Percentiles rank a stretch among this genome's conserved stretches.
These are phyloP conservation scores for Colletotrichum acutatum DNA, from an alignment of 2,329 filamentous ascomycete species.

Conservation along the genomic window DNA sequence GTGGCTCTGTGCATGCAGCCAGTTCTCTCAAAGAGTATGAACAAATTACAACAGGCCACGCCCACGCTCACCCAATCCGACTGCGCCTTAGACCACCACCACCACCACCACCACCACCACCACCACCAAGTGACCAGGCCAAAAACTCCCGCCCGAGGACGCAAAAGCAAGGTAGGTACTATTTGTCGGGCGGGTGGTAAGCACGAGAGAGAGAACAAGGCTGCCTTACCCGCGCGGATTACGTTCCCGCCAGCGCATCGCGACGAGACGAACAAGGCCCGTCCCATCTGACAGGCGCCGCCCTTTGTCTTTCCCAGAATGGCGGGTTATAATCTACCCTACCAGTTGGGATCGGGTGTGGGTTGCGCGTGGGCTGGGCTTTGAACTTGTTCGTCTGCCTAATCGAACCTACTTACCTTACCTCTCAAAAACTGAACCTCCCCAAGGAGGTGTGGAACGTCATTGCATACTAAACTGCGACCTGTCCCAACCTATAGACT, in stretches of 20 bases:
- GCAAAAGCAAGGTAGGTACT: too few species aligned
- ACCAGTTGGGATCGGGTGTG: not conserved
- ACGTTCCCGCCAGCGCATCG: slow-evolving; percentile 30
- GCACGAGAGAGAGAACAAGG: not conserved
- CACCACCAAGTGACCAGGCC: not conserved
- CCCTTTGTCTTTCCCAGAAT: slow-evolving; percentile 11
- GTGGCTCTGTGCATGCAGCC: slow-evolving; percentile 7
- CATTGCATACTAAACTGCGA: not conserved
- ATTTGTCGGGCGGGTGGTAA: not conserved
- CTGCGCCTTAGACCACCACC: not conserved
- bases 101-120: not conserved
- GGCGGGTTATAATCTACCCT: not conserved
- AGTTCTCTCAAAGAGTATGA: not conserved
- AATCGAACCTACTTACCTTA: not conserved
- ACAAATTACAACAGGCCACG: not conserved
- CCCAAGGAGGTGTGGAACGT: slow-evolving; percentile 23
- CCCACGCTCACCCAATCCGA: not conserved
- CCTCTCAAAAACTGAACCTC: not conserved
- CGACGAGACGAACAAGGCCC: slow-evolving; percentile 30
- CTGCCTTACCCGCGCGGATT: not conserved
- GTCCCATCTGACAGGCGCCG: slow-evolving; percentile 31
- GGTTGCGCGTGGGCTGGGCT: not conserved
- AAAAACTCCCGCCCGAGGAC: too few species aligned
- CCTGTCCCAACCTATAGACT: slow-evolving; percentile 25
- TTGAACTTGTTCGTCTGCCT: not conserved